Conservation (phyloP, 257 asterid genomes). For the Ehretia macrophylla region DNA sequence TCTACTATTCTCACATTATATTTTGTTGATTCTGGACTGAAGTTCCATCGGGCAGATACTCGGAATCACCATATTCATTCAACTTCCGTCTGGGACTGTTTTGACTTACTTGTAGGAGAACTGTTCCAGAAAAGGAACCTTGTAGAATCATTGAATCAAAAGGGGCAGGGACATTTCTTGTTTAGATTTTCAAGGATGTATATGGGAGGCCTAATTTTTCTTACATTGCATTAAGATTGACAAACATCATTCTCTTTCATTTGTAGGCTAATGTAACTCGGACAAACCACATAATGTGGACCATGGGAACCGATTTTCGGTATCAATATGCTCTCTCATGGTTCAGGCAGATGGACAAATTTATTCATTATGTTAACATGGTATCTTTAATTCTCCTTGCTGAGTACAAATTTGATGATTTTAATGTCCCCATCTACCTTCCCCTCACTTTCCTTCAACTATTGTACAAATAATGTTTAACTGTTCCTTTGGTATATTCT, state of each 20-base stretch:
- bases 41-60: not conserved
- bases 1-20: not conserved
- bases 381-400: constrained; percentile 11
- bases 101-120: too few relatives aligned
- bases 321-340: constrained; percentile 47
- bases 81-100: too few relatives aligned
- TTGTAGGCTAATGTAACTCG: constrained; percentile 44
- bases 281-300: constrained; percentile 47
- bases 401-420: not conserved
- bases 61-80: too few relatives aligned
- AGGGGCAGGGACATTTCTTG: too few relatives aligned
- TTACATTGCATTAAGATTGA: not conserved
- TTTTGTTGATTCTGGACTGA: not conserved
- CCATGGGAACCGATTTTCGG: constrained; percentile 51
- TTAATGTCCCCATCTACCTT: not conserved
- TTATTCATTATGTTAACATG: constrained; percentile 46
- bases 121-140: too few relatives aligned
- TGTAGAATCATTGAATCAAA: too few relatives aligned
- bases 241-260: not conserved
- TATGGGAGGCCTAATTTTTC: too few relatives aligned
- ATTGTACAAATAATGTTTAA: not conserved
- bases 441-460: not conserved
- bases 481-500: not conserved
- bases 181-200: too few relatives aligned
- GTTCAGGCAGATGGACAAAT: constrained; percentile 57